phyloP scores from a whole-genome alignment of 2,329 filamentous ascomycete genomes.

The Kalmusia sp. region DNA sequence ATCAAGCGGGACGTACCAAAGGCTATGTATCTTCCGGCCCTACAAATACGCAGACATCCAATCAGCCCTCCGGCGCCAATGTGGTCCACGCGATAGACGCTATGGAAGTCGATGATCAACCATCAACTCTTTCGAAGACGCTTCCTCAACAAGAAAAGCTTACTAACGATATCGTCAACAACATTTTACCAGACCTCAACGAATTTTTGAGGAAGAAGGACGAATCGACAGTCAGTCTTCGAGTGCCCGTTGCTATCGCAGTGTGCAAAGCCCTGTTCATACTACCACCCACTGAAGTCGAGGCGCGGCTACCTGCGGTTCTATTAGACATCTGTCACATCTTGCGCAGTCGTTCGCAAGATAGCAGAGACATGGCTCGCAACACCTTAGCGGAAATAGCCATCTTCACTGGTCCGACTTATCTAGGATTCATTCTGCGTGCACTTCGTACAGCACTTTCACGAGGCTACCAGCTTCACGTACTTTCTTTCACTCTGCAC shows the following conservation, averaged over 20 bases:
- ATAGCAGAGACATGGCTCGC: constrained; percentile 88
- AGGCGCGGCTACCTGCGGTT: constrained; percentile 78
- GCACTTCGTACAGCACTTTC: constrained; percentile 84
- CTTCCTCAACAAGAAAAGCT: constrained; percentile 74
- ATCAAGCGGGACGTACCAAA: constrained; percentile 55
- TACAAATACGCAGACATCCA: constrained; percentile 52
- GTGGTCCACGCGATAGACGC: constrained; percentile 7
- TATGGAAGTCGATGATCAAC: constrained; percentile 25
- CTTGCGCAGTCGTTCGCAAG: constrained; percentile 84
- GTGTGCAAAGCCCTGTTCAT: constrained; percentile 86
- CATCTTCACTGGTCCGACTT: constrained; percentile 77
- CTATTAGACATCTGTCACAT: constrained; percentile 94
- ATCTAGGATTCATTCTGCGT: constrained; percentile 91
- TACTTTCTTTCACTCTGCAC: constrained; percentile 93
- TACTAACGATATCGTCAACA: constrained; percentile 72
- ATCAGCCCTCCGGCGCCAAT: constrained; percentile 19
- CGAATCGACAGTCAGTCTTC: constrained; percentile 90
- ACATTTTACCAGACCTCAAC: constrained; percentile 80
- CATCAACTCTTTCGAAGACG: constrained; percentile 63
- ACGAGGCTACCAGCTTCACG: constrained; percentile 90
- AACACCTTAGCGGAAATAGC: constrained; percentile 88
- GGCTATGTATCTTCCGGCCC: constrained; percentile 32
- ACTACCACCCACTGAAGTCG: constrained; percentile 75
- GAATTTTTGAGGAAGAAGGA: constrained; percentile 92
- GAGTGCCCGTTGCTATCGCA: constrained; percentile 88